A percentile compares a stretch with the other conserved stretches of the same genome.
These are phyloP conservation scores for Pyrus betulifolia DNA, from an alignment of 306 rosid species.

Conservation along the genomic window DNA sequence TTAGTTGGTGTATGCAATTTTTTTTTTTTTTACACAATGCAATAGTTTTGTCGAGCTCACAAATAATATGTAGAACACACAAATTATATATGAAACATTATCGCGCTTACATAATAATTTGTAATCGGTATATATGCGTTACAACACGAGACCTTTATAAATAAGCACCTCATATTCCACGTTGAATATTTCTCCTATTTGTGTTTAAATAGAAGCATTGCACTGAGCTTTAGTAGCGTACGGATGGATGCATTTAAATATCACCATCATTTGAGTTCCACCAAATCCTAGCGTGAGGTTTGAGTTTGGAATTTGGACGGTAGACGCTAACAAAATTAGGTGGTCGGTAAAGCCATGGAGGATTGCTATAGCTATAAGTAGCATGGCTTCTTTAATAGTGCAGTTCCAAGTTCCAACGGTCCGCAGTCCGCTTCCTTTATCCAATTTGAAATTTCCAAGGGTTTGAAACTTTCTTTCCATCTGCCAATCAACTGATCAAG, in stretches of 20 bases:
- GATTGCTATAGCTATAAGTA: background rate
- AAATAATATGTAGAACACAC: background rate
- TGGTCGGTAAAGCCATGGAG: background rate
- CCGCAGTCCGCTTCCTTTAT: background rate
- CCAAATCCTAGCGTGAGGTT: background rate
- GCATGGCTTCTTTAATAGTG: background rate
- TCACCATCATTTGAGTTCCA: background rate
- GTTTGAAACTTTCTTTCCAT: background rate
- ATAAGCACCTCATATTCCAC: no score
- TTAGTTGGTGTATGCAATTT: no score
- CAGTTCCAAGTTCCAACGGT: background rate
- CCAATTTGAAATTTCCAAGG: background rate
- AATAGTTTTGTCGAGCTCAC: no score
- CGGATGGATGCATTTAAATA: background rate
- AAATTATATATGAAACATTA: background rate
- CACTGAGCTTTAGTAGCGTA: no score
- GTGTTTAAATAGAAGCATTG: no score
- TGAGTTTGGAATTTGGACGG: background rate
- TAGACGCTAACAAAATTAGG: background rate
- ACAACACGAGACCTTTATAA: no score
- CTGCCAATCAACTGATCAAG: background rate
- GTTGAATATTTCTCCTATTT: no score
- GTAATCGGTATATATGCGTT: background rate
- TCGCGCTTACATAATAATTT: background rate
- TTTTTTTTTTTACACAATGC: no score